phyloP scores from a whole-genome alignment of 2,329 filamentous ascomycete species.

The Aspergillus sergii region DNA sequence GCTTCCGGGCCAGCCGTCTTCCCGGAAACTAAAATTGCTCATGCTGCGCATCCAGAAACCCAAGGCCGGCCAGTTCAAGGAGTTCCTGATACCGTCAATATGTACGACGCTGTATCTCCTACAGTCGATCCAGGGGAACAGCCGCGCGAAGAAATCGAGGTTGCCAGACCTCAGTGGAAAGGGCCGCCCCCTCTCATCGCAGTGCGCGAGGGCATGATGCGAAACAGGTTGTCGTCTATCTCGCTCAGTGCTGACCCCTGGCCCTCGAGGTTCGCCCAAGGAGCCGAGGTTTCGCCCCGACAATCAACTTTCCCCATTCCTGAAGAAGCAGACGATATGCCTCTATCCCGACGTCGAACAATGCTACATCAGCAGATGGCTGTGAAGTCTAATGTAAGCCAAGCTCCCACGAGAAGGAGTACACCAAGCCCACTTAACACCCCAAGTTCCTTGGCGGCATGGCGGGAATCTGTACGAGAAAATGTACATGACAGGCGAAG shows the following conservation, averaged over 20 bases:
- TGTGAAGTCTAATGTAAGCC: constrained; percentile 41
- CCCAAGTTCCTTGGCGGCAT: constrained; percentile 65
- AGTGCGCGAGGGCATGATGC: constrained; percentile 56
- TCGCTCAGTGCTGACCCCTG: constrained; percentile 38
- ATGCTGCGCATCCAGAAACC: constrained; percentile 7
- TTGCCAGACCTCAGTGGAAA: constrained; percentile 26
- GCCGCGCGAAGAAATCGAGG: constrained; percentile 19
- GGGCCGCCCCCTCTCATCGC: constrained; percentile 53
- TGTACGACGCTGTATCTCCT: constrained; percentile 27
- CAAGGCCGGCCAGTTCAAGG: constrained; percentile 11
- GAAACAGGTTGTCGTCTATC: constrained; percentile 39
- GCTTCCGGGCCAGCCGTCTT: constrained; percentile 8
- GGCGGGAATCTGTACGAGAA: constrained; percentile 66
- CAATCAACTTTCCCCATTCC: constrained; percentile 25
- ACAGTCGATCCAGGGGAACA: constrained; percentile 17
- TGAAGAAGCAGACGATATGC: constrained; percentile 65
- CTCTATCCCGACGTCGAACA: constrained; percentile 67
- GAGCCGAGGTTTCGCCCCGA: constrained; percentile 19
- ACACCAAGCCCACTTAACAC: constrained; percentile 21
- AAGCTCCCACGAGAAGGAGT: constrained; percentile 5
- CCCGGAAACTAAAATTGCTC: constrained; percentile 6
- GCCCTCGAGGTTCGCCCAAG: constrained; percentile 29
- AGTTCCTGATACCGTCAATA: background rate
- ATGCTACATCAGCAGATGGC: constrained; percentile 60
- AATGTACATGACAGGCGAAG: constrained; percentile 54